phyloP scores from a whole-genome alignment of 2,329 filamentous ascomycete species.

The Colletotrichum noveboracense region DNA sequence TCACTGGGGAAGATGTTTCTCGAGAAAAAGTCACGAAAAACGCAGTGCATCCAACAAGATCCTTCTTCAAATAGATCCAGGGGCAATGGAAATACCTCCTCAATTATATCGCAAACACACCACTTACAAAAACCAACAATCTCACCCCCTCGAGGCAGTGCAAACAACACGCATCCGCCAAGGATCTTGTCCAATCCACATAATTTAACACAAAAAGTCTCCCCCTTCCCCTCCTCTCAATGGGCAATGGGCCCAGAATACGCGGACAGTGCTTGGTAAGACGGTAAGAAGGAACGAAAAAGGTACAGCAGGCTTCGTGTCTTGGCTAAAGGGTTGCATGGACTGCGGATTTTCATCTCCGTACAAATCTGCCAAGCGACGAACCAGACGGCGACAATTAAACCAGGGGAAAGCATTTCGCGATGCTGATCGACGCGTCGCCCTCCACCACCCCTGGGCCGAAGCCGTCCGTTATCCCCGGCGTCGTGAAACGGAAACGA shows the following conservation, averaged over 20 bases:
- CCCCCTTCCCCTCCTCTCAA: background rate
- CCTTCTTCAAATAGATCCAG: background rate
- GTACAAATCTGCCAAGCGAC: background rate
- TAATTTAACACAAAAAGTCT: background rate
- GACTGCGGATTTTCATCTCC: background rate
- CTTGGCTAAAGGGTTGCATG: conserved; percentile 4
- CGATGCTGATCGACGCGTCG: background rate
- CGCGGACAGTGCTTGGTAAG: background rate
- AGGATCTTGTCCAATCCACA: background rate
- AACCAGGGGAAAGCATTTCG: background rate
- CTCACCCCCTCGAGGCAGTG: background rate
- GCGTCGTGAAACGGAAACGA: background rate
- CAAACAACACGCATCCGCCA: background rate
- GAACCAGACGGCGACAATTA: background rate
- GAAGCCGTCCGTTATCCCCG: background rate
- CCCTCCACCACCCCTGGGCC: background rate
- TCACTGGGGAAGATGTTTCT: background rate
- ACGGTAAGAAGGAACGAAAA: background rate
- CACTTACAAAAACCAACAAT: background rate
- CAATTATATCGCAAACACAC: background rate
- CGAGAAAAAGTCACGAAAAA: background rate
- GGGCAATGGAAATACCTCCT: background rate
- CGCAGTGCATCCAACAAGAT: background rate
- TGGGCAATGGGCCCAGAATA: background rate
- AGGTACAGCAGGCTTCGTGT: background rate